Percentiles rank a stretch among this genome's conserved stretches.
Conservation (phyloP, 1,284 basidiomycete species). For the Lignosus rhinocerotis region DNA sequence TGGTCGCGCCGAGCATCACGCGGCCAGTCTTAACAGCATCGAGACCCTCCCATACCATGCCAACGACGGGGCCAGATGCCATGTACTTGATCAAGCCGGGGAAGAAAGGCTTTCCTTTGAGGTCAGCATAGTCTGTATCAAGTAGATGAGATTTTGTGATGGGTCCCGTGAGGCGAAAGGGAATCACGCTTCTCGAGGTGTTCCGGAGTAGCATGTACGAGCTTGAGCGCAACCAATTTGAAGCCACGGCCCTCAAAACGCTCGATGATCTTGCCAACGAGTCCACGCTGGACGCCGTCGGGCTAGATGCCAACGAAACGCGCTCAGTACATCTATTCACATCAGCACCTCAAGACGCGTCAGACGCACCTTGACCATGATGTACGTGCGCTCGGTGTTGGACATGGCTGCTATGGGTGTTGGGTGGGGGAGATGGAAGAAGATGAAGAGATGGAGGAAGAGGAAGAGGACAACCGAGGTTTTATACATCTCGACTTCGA, state of each 20-base stretch:
- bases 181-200: constrained; percentile 85
- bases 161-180: background rate
- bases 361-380: constrained; percentile 79
- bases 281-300: constrained; percentile 94
- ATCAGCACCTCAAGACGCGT: background rate
- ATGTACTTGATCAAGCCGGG: constrained; percentile 92
- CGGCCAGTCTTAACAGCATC: constrained; percentile 97
- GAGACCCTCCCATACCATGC: constrained; percentile 96
- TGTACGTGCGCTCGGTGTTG: constrained; percentile 77
- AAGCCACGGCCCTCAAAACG: constrained; percentile 96
- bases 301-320: constrained; percentile 55
- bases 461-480: constrained; percentile 33
- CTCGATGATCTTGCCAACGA: constrained; percentile 91
- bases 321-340: background rate
- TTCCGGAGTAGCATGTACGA: constrained; percentile 72
- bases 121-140: constrained; percentile 86
- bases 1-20: constrained; percentile 94
- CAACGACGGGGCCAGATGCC: constrained; percentile 94
- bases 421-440: constrained; percentile 32
- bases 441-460: constrained; percentile 33
- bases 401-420: constrained; percentile 49
- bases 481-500: constrained; percentile 34
- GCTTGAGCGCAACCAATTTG: constrained; percentile 91
- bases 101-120: constrained; percentile 92
- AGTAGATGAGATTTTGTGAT: background rate